Evolutionary conservation across 2,329 filamentous ascomycete species (phyloP), one percentile per base, ranked within the genome.

Genomic region (Hypoxylon sp.): DNA sequence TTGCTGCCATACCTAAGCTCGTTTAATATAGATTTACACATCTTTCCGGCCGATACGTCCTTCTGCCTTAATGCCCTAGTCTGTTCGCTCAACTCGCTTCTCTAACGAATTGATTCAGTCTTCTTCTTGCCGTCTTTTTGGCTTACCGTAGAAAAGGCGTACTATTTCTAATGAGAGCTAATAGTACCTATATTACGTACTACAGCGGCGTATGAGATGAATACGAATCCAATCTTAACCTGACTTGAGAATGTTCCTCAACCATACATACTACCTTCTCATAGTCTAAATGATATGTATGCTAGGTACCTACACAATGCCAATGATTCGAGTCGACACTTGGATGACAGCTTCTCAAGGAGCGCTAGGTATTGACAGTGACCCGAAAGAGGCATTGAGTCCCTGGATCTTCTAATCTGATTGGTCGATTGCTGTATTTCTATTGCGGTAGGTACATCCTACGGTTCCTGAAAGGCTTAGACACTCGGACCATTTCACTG

Each of bases 371-470:
- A 33, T 51, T n/a, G 32, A n/a, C 14, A 26, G 24, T 50, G 16
- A 24, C 16, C 58, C 33, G 36, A 61, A 61, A 55, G 22, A 20
- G 49, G 58, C 20, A 42, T 53, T 30, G n/a, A 55, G n/a, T 54
- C 7, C 30, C 30, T 32, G 14, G 49, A 54, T 53, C 2, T 14
- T 54, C 2, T n/a, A 42, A 20, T 9, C 11, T 45, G 57, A 65
- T 65, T 65, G 62, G 62, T 22, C 5, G 26, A n/a, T n/a, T 5
- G 18, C 2, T 20, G 26, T 8, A 28, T 1, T 53, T 44, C 20
- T 48, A 20, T 45, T 20, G 4, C 38, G 30, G 9, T 26, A 26
- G 24, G 24, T 26, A 26, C 24, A 26, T 26, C 24, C 24, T n/a
- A 22, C 9, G 20, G 16, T 26, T 55, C 38, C 20, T 2, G 32